A percentile compares a stretch with the other conserved stretches of the same genome.
These are phyloP conservation scores for Penicillium sp. DNA, from an alignment of 2,329 filamentous ascomycete species.

Conservation along the genomic window DNA sequence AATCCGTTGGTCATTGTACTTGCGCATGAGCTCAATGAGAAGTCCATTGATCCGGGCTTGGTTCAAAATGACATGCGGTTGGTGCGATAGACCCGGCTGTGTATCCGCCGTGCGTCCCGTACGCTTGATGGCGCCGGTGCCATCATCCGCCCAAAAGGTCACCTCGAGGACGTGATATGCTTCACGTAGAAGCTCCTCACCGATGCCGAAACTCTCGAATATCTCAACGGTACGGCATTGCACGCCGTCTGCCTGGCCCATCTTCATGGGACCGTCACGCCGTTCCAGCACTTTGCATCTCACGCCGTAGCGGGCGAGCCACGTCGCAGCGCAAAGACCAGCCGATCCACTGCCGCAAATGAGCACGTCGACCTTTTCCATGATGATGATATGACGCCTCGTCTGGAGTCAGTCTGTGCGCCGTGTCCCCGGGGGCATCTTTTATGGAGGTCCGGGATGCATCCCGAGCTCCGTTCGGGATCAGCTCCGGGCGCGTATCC, in stretches of 20 bases:
- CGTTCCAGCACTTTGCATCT: slow-evolving; percentile 59
- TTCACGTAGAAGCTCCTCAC: slow-evolving; percentile 55
- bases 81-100: slow-evolving; percentile 52
- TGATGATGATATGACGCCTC: slow-evolving; percentile 1
- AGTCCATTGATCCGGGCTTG: slow-evolving; percentile 56
- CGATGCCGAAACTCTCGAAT: slow-evolving; percentile 59
- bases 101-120: slow-evolving; percentile 55
- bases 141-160: slow-evolving; percentile 53
- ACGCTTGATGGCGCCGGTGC: slow-evolving; percentile 44
- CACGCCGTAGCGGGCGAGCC: slow-evolving; percentile 59
- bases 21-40: slow-evolving; percentile 53
- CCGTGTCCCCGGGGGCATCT: not conserved
- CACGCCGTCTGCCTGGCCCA: slow-evolving; percentile 64
- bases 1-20: slow-evolving; percentile 45
- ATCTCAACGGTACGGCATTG: slow-evolving; percentile 62
- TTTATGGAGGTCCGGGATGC: slow-evolving; percentile 16
- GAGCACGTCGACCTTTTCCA: slow-evolving; percentile 51
- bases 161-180: slow-evolving; percentile 59
- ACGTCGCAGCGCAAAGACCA: slow-evolving; percentile 60
- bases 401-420: not conserved
- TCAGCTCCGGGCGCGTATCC: slow-evolving; percentile 3
- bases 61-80: slow-evolving; percentile 58
- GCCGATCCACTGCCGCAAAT: slow-evolving; percentile 63
- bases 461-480: slow-evolving; percentile 14
- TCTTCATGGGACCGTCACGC: slow-evolving; percentile 53